Conservation (phyloP, 225 moss, liverwort and hornwort genomes). For the Lunularia cruciata region DNA sequence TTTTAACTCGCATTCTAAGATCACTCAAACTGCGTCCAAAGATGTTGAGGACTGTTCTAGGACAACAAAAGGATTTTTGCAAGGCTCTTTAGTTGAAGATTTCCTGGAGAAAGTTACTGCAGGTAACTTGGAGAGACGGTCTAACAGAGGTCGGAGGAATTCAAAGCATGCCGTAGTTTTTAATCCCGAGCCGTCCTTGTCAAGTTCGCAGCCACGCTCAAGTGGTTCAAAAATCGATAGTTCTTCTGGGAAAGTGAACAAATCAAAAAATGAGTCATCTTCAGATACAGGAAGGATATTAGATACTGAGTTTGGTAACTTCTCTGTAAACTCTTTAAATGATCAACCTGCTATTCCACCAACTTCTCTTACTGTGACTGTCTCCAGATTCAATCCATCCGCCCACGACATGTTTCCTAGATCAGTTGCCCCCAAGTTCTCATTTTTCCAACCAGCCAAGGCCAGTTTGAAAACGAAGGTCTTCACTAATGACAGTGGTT, state of each 20-base stretch:
- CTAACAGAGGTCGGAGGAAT: conserved; percentile 7
- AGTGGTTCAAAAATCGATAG: neutral
- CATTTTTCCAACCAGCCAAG: conserved; percentile 18
- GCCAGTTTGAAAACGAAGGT: neutral
- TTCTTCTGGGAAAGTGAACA: neutral
- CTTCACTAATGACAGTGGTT: conserved; percentile 8
- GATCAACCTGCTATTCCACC: conserved; percentile 4
- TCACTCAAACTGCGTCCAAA: neutral
- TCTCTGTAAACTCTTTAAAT: neutral
- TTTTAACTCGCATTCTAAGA: neutral
- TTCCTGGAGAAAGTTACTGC: conserved; percentile 19
- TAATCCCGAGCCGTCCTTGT: neutral
- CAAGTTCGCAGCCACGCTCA: neutral
- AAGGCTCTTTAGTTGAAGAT: conserved; percentile 16
- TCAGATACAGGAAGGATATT: neutral
- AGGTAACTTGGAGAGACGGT: neutral
- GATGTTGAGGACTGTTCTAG: neutral
- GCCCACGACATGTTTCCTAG: conserved; percentile 10
- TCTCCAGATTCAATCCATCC: conserved; percentile 1
- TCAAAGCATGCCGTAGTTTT: neutral
- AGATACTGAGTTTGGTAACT: neutral
- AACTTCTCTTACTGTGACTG: neutral
- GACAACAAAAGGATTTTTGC: conserved; percentile 13
- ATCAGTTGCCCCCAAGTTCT: neutral
- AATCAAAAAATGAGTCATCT: neutral